Conservation (phyloP, 1,284 basidiomycete genomes). For the Austropuccinia psidii region DNA sequence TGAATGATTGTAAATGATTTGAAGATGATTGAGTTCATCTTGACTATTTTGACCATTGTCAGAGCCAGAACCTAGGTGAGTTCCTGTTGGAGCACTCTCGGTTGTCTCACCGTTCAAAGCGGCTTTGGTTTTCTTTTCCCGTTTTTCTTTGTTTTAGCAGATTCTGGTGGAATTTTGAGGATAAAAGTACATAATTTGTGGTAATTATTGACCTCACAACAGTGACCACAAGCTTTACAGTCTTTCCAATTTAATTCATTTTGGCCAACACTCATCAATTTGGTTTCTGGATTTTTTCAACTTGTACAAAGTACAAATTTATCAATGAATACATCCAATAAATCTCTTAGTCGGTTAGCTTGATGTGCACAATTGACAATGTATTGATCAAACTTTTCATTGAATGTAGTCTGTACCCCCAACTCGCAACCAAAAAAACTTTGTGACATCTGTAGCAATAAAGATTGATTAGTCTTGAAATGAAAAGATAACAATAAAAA, state of each 20-base stretch:
- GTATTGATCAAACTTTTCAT: conserved; percentile 94
- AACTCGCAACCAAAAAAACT: conserved; percentile 99
- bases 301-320: conserved; percentile 95
- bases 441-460: conserved; percentile 69
- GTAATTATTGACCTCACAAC: conserved; percentile 86
- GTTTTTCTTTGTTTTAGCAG: conserved; percentile 53
- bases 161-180: conserved; percentile 84
- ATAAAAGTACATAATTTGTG: conserved; percentile 97
- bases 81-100: conserved; percentile 37
- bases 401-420: conserved; percentile 91
- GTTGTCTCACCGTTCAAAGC: conserved; percentile 39
- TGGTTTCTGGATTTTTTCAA: conserved; percentile 99
- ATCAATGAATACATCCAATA: conserved; percentile 93
- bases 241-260: conserved; percentile 81
- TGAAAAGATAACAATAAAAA: background rate
- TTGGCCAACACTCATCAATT: conserved; percentile 69
- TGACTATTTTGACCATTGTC: conserved; percentile 47
- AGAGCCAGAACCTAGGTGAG: conserved; percentile 39
- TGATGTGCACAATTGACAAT: conserved; percentile 98
- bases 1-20: no score
- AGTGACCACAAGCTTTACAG: conserved; percentile 96
- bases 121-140: conserved; percentile 53
- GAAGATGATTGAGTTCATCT: conserved; percentile 50
- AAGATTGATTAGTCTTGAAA: background rate
- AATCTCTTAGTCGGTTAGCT: conserved; percentile 80